Conservation (phyloP, 306 rosid species). For the Pterocarpus santalinus region DNA sequence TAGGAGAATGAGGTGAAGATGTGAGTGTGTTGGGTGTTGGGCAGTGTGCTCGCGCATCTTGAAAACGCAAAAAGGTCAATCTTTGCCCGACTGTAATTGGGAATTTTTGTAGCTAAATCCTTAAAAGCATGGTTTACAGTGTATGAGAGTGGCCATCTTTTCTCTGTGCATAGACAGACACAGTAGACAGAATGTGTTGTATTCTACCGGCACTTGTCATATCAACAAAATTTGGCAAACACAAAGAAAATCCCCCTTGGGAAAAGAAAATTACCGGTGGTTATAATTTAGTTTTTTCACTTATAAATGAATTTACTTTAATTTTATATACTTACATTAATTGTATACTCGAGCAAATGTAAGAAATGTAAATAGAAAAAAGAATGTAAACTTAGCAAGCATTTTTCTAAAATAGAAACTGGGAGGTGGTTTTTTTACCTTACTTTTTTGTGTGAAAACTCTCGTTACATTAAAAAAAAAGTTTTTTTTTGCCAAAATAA, state of each 20-base stretch:
- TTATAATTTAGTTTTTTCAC: too few relatives aligned
- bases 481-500: too few relatives aligned
- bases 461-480: too few relatives aligned
- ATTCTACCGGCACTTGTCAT: not conserved
- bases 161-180: not conserved
- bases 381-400: too few relatives aligned
- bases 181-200: slow-evolving; percentile 16
- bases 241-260: not conserved
- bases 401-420: too few relatives aligned
- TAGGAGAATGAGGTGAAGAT: not conserved
- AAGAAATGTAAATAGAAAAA: too few relatives aligned
- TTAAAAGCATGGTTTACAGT: not conserved
- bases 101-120: slow-evolving; percentile 11
- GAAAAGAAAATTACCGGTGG: not conserved
- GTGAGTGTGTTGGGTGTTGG: not conserved
- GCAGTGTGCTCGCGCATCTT: not conserved
- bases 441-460: too few relatives aligned
- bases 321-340: too few relatives aligned
- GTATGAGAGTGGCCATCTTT: slow-evolving; percentile 1
- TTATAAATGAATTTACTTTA: too few relatives aligned
- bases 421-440: too few relatives aligned
- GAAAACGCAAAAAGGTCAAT: not conserved
- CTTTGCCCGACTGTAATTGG: not conserved
- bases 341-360: too few relatives aligned
- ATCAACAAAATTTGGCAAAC: not conserved